Conservation (phyloP, 2,329 filamentous ascomycete species). For the Plenodomus lindquistii region DNA sequence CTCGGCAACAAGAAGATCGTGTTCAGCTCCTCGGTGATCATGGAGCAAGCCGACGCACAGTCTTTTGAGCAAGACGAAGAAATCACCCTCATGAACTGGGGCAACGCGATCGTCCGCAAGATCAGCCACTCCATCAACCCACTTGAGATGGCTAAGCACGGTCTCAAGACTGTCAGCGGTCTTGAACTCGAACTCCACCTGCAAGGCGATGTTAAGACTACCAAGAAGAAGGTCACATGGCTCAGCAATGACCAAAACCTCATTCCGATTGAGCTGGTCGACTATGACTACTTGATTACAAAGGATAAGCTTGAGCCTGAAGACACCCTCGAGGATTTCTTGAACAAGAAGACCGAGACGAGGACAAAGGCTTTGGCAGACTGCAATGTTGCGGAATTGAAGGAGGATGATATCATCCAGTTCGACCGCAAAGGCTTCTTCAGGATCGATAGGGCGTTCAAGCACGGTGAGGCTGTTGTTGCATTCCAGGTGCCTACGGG, state of each 20-base stretch:
- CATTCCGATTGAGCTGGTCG: slow-evolving; percentile 81
- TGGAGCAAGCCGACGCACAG: slow-evolving; percentile 86
- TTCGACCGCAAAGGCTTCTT: slow-evolving; percentile 93
- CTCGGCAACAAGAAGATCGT: slow-evolving; percentile 85
- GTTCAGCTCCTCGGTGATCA: slow-evolving; percentile 72
- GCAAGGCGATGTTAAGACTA: slow-evolving; percentile 90
- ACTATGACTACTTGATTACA: slow-evolving; percentile 93
- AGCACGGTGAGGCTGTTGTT: slow-evolving; percentile 63
- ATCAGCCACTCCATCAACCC: slow-evolving; percentile 60
- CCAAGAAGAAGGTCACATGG: slow-evolving; percentile 97
- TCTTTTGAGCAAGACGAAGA: slow-evolving; percentile 84
- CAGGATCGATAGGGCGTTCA: slow-evolving; percentile 71
- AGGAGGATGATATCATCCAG: slow-evolving; percentile 90
- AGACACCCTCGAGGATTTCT: slow-evolving; percentile 80
- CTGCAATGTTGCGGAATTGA: slow-evolving; percentile 75
- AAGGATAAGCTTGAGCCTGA: slow-evolving; percentile 91
- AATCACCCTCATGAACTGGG: slow-evolving; percentile 96
- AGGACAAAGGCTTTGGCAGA: slow-evolving; percentile 78
- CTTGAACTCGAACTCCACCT: slow-evolving; percentile 87
- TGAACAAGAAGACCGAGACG: slow-evolving; percentile 76
- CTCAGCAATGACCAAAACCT: slow-evolving; percentile 77
- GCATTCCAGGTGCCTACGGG: slow-evolving; percentile 74
- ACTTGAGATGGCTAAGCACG: slow-evolving; percentile 48
- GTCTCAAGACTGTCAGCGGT: slow-evolving; percentile 60
- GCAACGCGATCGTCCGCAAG: slow-evolving; percentile 78